Conservation (phyloP, 139 green algal species). For the Zygnema cylindricum region DNA sequence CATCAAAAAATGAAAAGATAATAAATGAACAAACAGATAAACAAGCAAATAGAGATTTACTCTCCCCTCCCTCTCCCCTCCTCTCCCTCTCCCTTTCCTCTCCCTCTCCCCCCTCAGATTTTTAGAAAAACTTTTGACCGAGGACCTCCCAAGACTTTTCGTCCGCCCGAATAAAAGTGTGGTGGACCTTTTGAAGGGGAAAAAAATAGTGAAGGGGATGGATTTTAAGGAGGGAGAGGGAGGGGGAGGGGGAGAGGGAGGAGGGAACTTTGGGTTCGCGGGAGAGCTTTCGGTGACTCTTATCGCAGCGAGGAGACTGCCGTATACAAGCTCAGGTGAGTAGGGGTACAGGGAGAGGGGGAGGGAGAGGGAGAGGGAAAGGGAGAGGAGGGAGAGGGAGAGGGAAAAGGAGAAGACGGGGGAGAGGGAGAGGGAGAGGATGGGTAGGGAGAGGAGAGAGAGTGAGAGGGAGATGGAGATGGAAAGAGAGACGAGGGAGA, state of each 20-base stretch:
- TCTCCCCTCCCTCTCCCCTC: no score
- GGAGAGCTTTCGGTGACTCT: slow-evolving; percentile 82
- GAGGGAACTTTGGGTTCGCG: slow-evolving; percentile 74
- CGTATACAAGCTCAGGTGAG: slow-evolving; percentile 26
- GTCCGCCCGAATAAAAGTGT: slow-evolving; percentile 88
- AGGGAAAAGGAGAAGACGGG: no score
- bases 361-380: background rate
- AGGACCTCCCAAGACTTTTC: slow-evolving; percentile 93
- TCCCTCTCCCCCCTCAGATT: no score
- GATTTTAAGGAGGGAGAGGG: slow-evolving; percentile 11
- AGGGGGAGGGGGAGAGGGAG: background rate
- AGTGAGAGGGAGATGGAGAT: no score
- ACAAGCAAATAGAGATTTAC: no score
- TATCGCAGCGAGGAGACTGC: slow-evolving; percentile 79
- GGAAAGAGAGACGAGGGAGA: no score
- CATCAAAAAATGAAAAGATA: no score
- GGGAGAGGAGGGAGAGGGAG: no score
- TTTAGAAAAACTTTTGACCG: slow-evolving; percentile 87
- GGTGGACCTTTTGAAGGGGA: slow-evolving; percentile 77
- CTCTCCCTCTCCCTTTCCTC: no score
- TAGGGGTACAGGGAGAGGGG: background rate
- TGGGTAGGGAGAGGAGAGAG: no score
- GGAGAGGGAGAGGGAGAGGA: no score
- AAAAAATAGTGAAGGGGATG: background rate
- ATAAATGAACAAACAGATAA: no score